Base-by-base conservation (phyloP, 2,329 filamentous ascomycete genomes). In the Cytospora schulzeri region DNA sequence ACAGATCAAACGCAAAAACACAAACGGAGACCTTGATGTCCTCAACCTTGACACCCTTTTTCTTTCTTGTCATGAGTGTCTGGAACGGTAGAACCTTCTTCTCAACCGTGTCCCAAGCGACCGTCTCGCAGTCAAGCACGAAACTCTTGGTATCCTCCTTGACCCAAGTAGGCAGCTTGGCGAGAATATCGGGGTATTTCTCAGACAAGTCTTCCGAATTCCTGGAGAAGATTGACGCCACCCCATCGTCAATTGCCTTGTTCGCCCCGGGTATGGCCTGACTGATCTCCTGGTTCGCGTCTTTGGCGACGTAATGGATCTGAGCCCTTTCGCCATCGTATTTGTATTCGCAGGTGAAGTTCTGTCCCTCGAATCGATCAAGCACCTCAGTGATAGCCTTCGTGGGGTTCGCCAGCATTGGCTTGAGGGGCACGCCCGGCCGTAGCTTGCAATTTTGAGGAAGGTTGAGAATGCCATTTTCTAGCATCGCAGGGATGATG, bases 311-410 rank as follows among this genome's bases (percentile, higher is more conserved):
- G 70, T 96, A 99, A 75, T 99, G 95, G 58, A 99, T 98, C 75
- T 99, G 95, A n/a, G 95, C 95, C 74, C 95, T 85, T 77, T 99
- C 95, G 57, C 95, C 95, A 72, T 99, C 95, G 73, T 99, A 99
- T 77, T 99, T 99, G 83, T 96, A 99, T 76, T 99, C 95, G 78
- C 95, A 99, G 1, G 95, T 98, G 73, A 99, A 99, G 29, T 90
- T 91, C 74, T 97, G 95, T 68, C 91, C 88, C 74, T 98, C 95
- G 69, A 99, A 99, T 6, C 95, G 91, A 76, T 99, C 94, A 14
- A 99, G 84, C 0, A 99, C 95, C 78, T 99, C 95, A 0, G 93
- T 97, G 71, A 99, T 97, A 6, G 95, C 93, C 76, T 99, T 99
- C 12, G 95, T 99, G 3, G 95, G 95, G 73, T 98, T 98, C 24